phyloP scores from a whole-genome alignment of 2,329 filamentous ascomycete genomes.

The Coleophoma eucalyptorum region DNA sequence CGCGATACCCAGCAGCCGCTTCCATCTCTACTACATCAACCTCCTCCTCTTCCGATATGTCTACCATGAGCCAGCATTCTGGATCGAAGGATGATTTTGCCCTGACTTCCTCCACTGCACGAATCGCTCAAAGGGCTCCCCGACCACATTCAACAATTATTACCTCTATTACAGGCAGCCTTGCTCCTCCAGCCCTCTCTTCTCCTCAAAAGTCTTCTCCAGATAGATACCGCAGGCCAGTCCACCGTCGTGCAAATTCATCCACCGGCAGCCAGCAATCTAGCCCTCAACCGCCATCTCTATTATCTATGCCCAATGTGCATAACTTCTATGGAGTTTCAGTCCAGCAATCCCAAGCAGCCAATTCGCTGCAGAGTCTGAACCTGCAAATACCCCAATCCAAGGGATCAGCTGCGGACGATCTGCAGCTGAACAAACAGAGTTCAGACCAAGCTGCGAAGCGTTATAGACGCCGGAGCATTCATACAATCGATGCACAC shows the following conservation, averaged over 20 bases:
- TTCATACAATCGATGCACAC: constrained; percentile 58
- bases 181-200: constrained; percentile 38
- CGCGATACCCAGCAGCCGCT: constrained; percentile 43
- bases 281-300: constrained; percentile 42
- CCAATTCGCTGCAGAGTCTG: constrained; percentile 13
- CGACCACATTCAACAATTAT: constrained; percentile 35
- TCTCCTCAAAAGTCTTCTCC: constrained; percentile 65
- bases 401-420: constrained; percentile 18
- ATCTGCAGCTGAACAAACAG: constrained; percentile 50
- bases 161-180: constrained; percentile 44
- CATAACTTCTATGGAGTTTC: constrained; percentile 51
- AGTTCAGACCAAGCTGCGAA: constrained; percentile 60
- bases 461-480: constrained; percentile 77
- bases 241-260: constrained; percentile 44
- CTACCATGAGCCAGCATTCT: constrained; percentile 34
- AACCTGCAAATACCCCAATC: constrained; percentile 22
- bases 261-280: constrained; percentile 22
- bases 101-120: constrained; percentile 31
- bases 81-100: constrained; percentile 51
- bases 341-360: constrained; percentile 25
- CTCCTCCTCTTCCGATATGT: constrained; percentile 27
- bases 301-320: constrained; percentile 49
- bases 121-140: constrained; percentile 15
- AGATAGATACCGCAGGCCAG: constrained; percentile 76
- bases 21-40: constrained; percentile 42